Evolutionary conservation across 1,284 basidiomycete genomes (phyloP).

Genomic region (Wallemia hederae): DNA sequence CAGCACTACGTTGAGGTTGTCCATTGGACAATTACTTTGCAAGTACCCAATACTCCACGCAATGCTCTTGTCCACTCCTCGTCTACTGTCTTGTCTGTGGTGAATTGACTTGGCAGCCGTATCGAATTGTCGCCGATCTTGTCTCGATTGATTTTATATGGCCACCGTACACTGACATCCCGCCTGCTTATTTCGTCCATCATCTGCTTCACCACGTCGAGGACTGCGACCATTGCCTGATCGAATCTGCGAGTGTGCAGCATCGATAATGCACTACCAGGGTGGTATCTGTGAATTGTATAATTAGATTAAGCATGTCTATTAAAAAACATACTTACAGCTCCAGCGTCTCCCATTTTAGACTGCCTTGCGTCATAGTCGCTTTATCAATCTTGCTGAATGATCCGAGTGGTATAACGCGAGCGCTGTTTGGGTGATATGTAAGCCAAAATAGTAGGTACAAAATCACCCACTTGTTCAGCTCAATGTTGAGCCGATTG

Average conservation of each 20-base stretch:
- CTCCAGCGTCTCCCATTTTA: constrained; percentile 59
- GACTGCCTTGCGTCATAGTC: constrained; percentile 16
- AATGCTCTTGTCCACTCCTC: constrained; percentile 86
- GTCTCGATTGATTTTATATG: constrained; percentile 73
- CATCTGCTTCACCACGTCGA: constrained; percentile 75
- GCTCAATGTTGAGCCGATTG: constrained; percentile 56
- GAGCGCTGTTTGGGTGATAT: constrained; percentile 27
- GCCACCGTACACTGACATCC: constrained; percentile 44
- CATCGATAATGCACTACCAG: constrained; percentile 32
- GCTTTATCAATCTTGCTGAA: constrained; percentile 68
- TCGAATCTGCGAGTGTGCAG: constrained; percentile 88
- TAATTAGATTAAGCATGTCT: background rate
- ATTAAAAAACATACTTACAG: constrained; percentile 25
- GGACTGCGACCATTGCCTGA: constrained; percentile 75
- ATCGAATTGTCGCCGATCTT: constrained; percentile 86
- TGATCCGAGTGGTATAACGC: constrained; percentile 67
- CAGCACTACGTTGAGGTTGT: background rate
- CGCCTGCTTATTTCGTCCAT: constrained; percentile 50
- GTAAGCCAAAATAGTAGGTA: background rate
- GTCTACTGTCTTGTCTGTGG: constrained; percentile 20
- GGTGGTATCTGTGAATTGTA: constrained; percentile 37
- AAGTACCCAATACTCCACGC: constrained; percentile 39
- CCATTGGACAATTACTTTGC: background rate
- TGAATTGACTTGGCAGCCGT: constrained; percentile 48
- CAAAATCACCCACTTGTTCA: constrained; percentile 33